These are phyloP conservation scores for Fusarium stilboides DNA, from an alignment of 2,329 filamentous ascomycete genomes.

Conservation along the genomic window DNA sequence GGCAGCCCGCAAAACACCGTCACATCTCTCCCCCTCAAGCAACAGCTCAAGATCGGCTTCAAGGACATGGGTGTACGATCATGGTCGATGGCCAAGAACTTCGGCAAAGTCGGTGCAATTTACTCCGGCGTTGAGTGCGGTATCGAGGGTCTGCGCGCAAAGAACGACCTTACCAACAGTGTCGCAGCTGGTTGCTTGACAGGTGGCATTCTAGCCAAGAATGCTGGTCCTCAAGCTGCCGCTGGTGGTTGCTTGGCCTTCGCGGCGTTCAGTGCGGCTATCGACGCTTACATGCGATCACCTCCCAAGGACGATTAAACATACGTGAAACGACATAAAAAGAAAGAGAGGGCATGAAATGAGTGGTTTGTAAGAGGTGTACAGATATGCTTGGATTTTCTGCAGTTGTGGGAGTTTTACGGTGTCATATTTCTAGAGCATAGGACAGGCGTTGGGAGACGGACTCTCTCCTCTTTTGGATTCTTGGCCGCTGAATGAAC, in stretches of 20 bases:
- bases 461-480: constrained; percentile 49
- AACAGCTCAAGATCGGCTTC: constrained; percentile 89
- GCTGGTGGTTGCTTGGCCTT: constrained; percentile 92
- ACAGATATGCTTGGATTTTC: constrained; percentile 39
- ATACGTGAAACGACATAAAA: not conserved
- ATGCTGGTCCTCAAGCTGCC: constrained; percentile 90
- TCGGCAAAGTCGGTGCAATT: constrained; percentile 91
- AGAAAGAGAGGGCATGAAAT: constrained; percentile 4
- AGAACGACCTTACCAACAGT: constrained; percentile 93
- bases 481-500: constrained; percentile 34
- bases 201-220: constrained; percentile 87
- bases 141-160: constrained; percentile 91
- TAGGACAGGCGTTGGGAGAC: constrained; percentile 54
- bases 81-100: constrained; percentile 90
- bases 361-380: constrained; percentile 38
- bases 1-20: constrained; percentile 60
- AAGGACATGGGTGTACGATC: constrained; percentile 94
- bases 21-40: constrained; percentile 79
- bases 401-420: constrained; percentile 47
- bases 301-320: constrained; percentile 76
- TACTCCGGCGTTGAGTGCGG: constrained; percentile 96
- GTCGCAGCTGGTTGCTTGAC: constrained; percentile 91
- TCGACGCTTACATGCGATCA: constrained; percentile 92
- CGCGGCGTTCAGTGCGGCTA: constrained; percentile 91
- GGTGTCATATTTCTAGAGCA: constrained; percentile 51